Conservation (phyloP, 305 asterid species). For the Plantago coronopus region DNA sequence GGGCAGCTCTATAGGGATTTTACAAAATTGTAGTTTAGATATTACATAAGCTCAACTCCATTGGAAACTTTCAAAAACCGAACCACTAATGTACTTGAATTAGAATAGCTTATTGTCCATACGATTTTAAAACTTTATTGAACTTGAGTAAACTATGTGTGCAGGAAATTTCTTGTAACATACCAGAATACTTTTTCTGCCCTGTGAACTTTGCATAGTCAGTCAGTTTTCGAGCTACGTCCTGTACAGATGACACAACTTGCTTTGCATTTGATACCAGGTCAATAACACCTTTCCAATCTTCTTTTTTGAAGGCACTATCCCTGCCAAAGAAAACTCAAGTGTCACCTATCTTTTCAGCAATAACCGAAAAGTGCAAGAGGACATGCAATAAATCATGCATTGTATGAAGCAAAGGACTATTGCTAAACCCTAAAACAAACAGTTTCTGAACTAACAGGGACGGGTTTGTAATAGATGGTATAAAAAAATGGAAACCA, state of each 20-base stretch:
- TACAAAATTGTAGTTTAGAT: neutral
- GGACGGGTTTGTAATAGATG: too few species aligned
- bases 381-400: too few species aligned
- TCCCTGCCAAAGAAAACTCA: constrained; percentile 44
- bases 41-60: neutral
- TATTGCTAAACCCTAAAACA: too few species aligned
- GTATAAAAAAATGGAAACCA: too few species aligned
- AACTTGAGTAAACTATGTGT: neutral
- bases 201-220: constrained; percentile 73
- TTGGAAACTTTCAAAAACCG: neutral
- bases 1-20: constrained; percentile 32
- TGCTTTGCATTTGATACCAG: constrained; percentile 86
- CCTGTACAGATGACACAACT: constrained; percentile 80
- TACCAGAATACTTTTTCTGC: constrained; percentile 47
- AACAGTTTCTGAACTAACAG: neutral
- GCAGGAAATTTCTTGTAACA: constrained; percentile 5
- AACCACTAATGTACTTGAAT: neutral
- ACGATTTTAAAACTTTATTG: neutral
- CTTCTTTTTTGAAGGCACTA: constrained; percentile 56
- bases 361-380: too few species aligned
- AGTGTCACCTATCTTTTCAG: too few species aligned
- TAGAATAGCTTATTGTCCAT: neutral
- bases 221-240: constrained; percentile 72
- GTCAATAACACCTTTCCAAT: constrained; percentile 47
- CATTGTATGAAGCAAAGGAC: too few species aligned